Evolutionary conservation across 148 eudicot genomes (phyloP), one percentile per base, ranked within the genome.

Genomic region (Heliamphora exappendiculata): DNA sequence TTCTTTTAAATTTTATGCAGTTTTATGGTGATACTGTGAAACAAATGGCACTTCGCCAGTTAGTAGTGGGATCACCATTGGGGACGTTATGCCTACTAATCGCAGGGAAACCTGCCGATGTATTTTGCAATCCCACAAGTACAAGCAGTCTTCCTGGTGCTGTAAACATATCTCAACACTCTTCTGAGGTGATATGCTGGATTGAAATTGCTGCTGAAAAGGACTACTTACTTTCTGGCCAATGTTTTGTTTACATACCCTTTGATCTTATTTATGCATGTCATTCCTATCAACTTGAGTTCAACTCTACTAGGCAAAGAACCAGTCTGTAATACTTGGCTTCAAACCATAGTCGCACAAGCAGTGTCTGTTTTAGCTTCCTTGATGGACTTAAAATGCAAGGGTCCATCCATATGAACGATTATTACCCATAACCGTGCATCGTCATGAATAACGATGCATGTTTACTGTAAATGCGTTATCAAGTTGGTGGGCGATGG

Each of bases 81-180:
- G 82, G 93, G 76, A 88, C 93, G 19, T 76, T 91, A 76, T 90
- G 89, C 83, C 86, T 91, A 44, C 84, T 91, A 55, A 83, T 91
- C 75, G 91, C 94, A 26, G 91, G 92, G 74, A 86, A 91, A 69
- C 94, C 92, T 64, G 92, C 87, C 20, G 97, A 87, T 80, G 94
- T 91, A 7, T 91, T 91, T 70, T 83, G 89, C 8, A 79, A 80
- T 67, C 19, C 73, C 36, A 24, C 72, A 14, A 42, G 78, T 42
- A 66, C n/a, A 42, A 68, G 71, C 67, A 76, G 62, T 75, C 73
- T 77, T 67, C 65, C 84, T 85, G 78, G 71, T 83, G 81, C 79
- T 49, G 47, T 78, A 51, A 81, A 79, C 79, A 63, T 67, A 67
- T 67, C 84, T 65, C 89, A 79, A 31, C 86, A 82, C 53, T 75